These are phyloP conservation scores for Globisporangium echinulatum DNA, from an alignment of 352 stramenopile species.

Conservation along the genomic window DNA sequence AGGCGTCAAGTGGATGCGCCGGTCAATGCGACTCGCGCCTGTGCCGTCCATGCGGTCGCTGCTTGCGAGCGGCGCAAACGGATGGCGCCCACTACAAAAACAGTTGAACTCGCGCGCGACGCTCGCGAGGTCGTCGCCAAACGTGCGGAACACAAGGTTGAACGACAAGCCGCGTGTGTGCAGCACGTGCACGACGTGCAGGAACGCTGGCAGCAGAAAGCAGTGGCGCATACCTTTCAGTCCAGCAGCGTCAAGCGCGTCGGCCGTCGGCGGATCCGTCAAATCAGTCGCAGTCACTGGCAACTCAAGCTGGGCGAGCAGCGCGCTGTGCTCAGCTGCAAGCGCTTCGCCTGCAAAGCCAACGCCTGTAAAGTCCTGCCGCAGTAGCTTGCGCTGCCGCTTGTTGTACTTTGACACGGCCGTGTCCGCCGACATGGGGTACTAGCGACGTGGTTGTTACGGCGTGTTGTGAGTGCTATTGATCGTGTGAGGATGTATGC, in stretches of 20 bases:
- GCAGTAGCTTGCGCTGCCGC: slow-evolving; percentile 46
- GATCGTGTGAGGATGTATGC: too few relatives aligned
- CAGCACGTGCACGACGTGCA: slow-evolving; percentile 43
- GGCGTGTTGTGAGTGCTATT: too few relatives aligned
- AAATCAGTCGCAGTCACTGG: slow-evolving; percentile 8
- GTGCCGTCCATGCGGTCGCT: slow-evolving; percentile 49
- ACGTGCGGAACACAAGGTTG: slow-evolving; percentile 78
- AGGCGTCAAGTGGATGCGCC: slow-evolving; percentile 36
- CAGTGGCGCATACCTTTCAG: slow-evolving; percentile 38
- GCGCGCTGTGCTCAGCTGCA: slow-evolving; percentile 24
- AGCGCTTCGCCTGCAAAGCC: slow-evolving; percentile 47
- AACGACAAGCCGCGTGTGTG: slow-evolving; percentile 39
- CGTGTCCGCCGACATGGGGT: slow-evolving; percentile 41
- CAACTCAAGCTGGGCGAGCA: slow-evolving; percentile 47
- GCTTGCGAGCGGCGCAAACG: slow-evolving; percentile 32
- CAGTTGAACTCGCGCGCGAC: slow-evolving; percentile 74
- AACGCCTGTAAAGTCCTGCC: slow-evolving; percentile 53
- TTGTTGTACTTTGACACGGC: slow-evolving; percentile 51
- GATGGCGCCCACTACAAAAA: slow-evolving; percentile 64
- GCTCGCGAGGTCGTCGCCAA: slow-evolving; percentile 54
- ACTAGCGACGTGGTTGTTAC: slow-evolving; percentile 19
- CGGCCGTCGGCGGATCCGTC: not conserved
- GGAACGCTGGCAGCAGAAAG: slow-evolving; percentile 70
- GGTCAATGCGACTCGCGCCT: slow-evolving; percentile 31
- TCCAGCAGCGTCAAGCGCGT: slow-evolving; percentile 15